Evolutionary conservation across 768 basidiomycete species (phyloP), one percentile per base, ranked within the genome.

Genomic region (Tylopilus plumbeoviolaceoides): DNA sequence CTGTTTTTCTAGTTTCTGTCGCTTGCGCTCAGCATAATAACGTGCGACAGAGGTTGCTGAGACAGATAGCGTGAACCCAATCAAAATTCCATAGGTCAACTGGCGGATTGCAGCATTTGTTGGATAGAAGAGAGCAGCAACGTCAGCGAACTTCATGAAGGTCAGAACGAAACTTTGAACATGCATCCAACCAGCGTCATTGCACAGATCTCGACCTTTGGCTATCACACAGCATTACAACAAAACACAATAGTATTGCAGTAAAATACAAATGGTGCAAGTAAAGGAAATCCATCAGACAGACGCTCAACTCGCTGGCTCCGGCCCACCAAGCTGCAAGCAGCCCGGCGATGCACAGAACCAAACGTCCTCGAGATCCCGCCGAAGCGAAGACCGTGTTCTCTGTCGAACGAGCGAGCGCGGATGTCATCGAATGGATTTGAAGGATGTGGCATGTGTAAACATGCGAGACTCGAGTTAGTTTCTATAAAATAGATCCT

Each of bases 401-500:
- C 83, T 84, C 83, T 69, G 83, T 82, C 65, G 68, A 74, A 84
- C 80, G 82, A 79, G 80, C 64, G 78, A 77, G 78, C 74, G 79
- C 78, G 61, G 50, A 71, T 74, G 74, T 84, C 83, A 85, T 85
- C 83, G 78, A 80, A 70, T 80, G 81, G 78, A 84, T 76, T 77
- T 81, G 78, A 83, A 81, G 76, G 72, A 78, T 78, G 78, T 66
- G 82, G 82, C 83, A 84, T 82, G 81, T 77, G 75, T 83, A 82
- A 82, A 83, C 81, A 83, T 84, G 83, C 83, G 79, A 83, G 81
- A 84, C 81, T 82, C 82, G 80, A 71, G 83, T 83, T 79, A 83
- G 82, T 81, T 81, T 80, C 83, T 84, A 81, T 83, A 82, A 66
- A 84, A 84, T 80, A 84, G 82, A 84, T 84, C 82, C 82, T 84